phyloP scores from a whole-genome alignment of 1,139 yeast genomes.

The Zhuliangozyma parablackwelliae region DNA sequence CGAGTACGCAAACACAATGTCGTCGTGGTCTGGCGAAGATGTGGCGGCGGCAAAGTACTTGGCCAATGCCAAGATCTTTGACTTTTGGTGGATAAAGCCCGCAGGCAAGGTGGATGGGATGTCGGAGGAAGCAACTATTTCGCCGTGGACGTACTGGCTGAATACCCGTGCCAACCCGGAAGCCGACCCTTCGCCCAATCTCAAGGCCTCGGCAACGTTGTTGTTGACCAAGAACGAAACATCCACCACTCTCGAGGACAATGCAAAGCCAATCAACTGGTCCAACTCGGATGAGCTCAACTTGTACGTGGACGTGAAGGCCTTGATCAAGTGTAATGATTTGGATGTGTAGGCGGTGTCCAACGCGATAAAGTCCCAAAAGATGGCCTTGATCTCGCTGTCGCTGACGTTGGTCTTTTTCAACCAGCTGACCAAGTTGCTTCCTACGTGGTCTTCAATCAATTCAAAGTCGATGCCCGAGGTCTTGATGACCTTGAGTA shows the following conservation, averaged over 20 bases:
- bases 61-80: conserved; percentile 41
- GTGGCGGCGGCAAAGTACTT: conserved; percentile 26
- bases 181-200: conserved; percentile 18
- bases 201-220: conserved; percentile 33
- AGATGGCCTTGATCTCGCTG: conserved; percentile 24
- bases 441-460: conserved; percentile 34
- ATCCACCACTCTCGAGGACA: conserved; percentile 39
- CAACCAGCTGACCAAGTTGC: conserved; percentile 37
- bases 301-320: conserved; percentile 27
- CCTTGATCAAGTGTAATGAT: conserved; percentile 35
- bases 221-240: conserved; percentile 42
- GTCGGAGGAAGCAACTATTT: conserved; percentile 14
- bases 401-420: conserved; percentile 25
- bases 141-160: conserved; percentile 34
- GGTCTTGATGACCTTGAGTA: conserved; percentile 29
- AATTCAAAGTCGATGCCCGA: conserved; percentile 32
- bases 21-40: conserved; percentile 16
- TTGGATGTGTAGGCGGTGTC: conserved; percentile 25
- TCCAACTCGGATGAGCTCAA: conserved; percentile 25
- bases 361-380: conserved; percentile 39
- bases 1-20: conserved; percentile 25
- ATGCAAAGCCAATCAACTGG: conserved; percentile 33
- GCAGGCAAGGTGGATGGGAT: conserved; percentile 15
- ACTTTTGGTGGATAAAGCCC: conserved; percentile 29
- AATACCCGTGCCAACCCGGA: conserved; percentile 17